A percentile compares a stretch with the other conserved stretches of the same genome.
phyloP scores from a whole-genome alignment of 2,329 filamentous ascomycete species.

The Teratosphaeria nubilosa region DNA sequence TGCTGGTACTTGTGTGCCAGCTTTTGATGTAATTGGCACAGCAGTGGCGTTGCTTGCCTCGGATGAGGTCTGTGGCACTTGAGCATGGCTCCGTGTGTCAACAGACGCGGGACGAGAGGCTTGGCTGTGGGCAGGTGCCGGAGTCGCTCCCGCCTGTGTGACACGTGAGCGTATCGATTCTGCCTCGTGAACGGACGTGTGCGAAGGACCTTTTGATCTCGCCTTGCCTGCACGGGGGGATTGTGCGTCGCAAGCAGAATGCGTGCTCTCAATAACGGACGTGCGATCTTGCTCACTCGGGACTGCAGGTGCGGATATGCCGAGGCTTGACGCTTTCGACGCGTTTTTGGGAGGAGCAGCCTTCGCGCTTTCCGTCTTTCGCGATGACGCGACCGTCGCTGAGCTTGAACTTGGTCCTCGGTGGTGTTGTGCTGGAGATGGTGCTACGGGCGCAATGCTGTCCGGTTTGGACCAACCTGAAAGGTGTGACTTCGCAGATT shows the following conservation, averaged over 20 bases:
- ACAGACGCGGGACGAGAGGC: neutral
- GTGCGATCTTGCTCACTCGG: neutral
- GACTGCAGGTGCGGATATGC: neutral
- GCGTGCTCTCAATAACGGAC: neutral
- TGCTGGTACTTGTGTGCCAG: neutral
- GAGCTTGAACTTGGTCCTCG: neutral
- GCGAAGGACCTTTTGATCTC: neutral
- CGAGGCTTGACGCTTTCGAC: neutral
- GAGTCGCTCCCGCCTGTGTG: neutral
- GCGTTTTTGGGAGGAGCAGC: neutral
- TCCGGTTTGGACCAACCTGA: neutral
- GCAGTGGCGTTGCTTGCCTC: neutral
- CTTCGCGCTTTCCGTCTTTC: neutral
- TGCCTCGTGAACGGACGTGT: neutral
- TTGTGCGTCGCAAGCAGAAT: neutral
- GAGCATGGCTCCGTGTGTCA: neutral
- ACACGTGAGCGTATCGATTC: neutral
- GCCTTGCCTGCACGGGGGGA: neutral
- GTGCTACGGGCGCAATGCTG: neutral
- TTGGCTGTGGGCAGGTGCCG: neutral
- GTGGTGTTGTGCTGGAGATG: neutral
- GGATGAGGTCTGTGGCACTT: neutral
- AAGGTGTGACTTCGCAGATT: neutral
- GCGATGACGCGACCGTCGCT: neutral
- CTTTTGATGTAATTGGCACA: neutral